Evolutionary conservation across 106 monocot genomes (phyloP).

Genomic region (Chionographis japonica): DNA sequence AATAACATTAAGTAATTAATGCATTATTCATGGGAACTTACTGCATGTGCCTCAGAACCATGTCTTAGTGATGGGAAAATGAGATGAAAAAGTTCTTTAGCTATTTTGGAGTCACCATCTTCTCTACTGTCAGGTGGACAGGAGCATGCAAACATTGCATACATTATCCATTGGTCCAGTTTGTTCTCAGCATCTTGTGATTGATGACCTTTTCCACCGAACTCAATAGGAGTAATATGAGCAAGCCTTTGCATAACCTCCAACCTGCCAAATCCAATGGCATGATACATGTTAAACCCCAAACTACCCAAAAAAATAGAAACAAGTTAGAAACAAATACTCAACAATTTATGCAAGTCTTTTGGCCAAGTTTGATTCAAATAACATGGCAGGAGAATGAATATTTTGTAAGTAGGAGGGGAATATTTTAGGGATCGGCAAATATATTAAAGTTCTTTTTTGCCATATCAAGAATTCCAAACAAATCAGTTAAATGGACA

Average conservation of each 20-base stretch:
- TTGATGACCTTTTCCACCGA: slow-evolving; percentile 90
- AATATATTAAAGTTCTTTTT: no score
- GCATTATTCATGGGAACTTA: slow-evolving; percentile 34
- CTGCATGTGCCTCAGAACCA: slow-evolving; percentile 84
- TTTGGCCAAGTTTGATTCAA: no score
- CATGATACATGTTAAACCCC: background rate
- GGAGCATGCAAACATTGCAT: slow-evolving; percentile 95
- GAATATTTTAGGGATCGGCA: no score
- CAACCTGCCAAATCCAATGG: slow-evolving; percentile 26
- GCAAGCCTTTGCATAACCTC: slow-evolving; percentile 81
- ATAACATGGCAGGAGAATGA: no score
- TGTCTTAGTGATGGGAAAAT: slow-evolving; percentile 88
- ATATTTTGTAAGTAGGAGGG: no score
- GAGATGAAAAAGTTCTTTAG: slow-evolving; percentile 86
- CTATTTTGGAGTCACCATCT: slow-evolving; percentile 38
- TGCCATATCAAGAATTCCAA: no score
- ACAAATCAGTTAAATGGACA: no score
- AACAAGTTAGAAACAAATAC: no score
- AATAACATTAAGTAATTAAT: background rate
- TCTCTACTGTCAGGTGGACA: slow-evolving; percentile 83
- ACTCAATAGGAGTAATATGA: slow-evolving; percentile 72
- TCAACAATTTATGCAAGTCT: no score
- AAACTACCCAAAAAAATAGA: no score
- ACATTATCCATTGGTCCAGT: slow-evolving; percentile 94
- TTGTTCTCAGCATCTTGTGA: slow-evolving; percentile 80